A percentile compares a stretch with the other conserved stretches of the same genome.
phyloP scores from a whole-genome alignment of 257 asterid genomes.

The Nicotiana obtusifolia region DNA sequence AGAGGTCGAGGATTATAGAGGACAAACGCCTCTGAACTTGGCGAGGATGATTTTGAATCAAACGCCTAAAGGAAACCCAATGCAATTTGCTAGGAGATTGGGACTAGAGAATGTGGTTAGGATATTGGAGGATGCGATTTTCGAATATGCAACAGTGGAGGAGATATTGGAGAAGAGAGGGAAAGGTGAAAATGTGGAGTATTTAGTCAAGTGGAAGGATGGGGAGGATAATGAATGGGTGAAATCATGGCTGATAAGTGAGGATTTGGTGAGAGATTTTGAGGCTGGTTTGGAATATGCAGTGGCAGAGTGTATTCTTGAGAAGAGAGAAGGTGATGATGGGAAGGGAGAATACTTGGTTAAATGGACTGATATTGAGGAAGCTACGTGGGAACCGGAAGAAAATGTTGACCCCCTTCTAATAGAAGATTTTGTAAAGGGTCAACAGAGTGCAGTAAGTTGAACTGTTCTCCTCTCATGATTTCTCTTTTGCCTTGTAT shows the following conservation, averaged over 20 bases:
- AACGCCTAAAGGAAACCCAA: conserved; percentile 60
- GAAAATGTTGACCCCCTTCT: conserved; percentile 78
- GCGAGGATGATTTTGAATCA: conserved; percentile 59
- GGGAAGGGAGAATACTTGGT: conserved; percentile 69
- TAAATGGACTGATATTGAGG: conserved; percentile 82
- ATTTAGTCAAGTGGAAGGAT: conserved; percentile 78
- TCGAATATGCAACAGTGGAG: conserved; percentile 80
- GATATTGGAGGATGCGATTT: conserved; percentile 58
- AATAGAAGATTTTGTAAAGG: conserved; percentile 42
- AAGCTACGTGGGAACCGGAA: conserved; percentile 85
- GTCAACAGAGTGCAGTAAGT: conserved; percentile 14
- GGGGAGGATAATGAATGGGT: conserved; percentile 90
- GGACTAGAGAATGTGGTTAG: conserved; percentile 67
- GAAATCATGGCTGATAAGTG: conserved; percentile 46
- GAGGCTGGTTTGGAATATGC: conserved; percentile 93
- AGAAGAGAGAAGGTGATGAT: conserved; percentile 36
- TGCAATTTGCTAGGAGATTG: conserved; percentile 73
- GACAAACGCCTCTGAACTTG: conserved; percentile 62
- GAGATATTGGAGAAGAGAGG: conserved; percentile 85
- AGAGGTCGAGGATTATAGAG: conserved; percentile 50
- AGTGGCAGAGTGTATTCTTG: conserved; percentile 65
- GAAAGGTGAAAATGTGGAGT: conserved; percentile 66
- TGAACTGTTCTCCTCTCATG: not conserved
- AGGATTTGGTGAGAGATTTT: conserved; percentile 68
- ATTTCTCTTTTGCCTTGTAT: not conserved